Evolutionary conservation across 176 grass and related monocot species (phyloP), one percentile per base, ranked within the genome.

Genomic region (Musa acuminata): DNA sequence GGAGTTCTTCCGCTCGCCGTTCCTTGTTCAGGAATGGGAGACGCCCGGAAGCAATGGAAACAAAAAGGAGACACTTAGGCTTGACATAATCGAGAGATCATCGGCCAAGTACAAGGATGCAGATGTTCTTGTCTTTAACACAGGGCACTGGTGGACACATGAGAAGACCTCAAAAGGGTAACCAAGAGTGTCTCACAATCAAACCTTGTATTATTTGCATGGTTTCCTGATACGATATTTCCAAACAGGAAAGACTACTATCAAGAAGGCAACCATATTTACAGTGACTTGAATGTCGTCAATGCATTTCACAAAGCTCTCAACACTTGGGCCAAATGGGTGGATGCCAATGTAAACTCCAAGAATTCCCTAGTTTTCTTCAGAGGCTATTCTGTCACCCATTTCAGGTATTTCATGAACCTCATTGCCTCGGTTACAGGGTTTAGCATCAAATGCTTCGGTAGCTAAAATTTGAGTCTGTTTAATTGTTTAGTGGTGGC

Each of bases 71-170:
- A 98, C 94, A 11, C 94, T 98, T 76, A 84, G 94, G 84, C 85
- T 98, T 69, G 90, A 98, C 54, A 82, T 91, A 66, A 77, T 98
- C 0, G 90, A 98, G 76, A 85, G 84, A 77, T 93, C 90, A 1
- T 93, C 94, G 53, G 84, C 86, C 5, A 98, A 87, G 82, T 93
- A 93, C 63, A 98, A 90, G 83, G 87, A 98, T 64, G 88, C 94
- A 0, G 90, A 93, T 66, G 75, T 91, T 51, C 77, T 98, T 23
- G 87, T 98, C 77, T 98, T 98, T 82, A 98, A 98, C 75, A 89
- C 94, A 9, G 94, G 94, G 52, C 94, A 98, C 66, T 93, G 94
- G 90, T 98, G 94, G 94, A 98, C 94, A 17, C 94, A 98, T 53
- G 87, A 93, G 83, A 98, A 98, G 78, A 98, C 94, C 64, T 71